A percentile compares a stretch with the other conserved stretches of the same genome.
Conservation (phyloP, 2,329 filamentous ascomycete genomes). For the Paramyrothecium sp. region DNA sequence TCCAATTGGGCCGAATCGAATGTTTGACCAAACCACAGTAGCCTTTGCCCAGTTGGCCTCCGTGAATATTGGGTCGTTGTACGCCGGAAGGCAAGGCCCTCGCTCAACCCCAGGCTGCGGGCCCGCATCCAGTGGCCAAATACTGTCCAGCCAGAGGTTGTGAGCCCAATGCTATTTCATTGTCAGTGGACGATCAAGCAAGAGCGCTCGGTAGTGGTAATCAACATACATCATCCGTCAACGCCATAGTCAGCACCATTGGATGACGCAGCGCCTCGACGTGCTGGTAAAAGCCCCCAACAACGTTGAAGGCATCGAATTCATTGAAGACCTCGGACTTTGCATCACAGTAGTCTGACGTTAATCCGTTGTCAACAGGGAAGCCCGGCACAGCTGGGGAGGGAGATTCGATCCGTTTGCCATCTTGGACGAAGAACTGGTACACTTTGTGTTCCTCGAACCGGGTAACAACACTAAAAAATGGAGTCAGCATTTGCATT, state of each 20-base stretch:
- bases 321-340: constrained; percentile 57
- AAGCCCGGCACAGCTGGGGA: constrained; percentile 30
- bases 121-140: constrained; percentile 42
- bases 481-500: not conserved
- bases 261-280: constrained; percentile 50
- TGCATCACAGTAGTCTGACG: constrained; percentile 52
- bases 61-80: not conserved
- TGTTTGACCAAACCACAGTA: constrained; percentile 46
- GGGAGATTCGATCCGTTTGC: constrained; percentile 47
- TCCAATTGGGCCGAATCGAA: constrained; percentile 46
- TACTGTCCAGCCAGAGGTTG: constrained; percentile 64
- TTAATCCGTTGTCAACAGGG: constrained; percentile 59
- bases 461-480: constrained; percentile 55
- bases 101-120: not conserved
- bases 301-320: constrained; percentile 44
- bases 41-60: constrained; percentile 17
- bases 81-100: not conserved
- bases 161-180: not conserved
- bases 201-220: not conserved
- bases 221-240: constrained; percentile 43
- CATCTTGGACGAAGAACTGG: constrained; percentile 61
- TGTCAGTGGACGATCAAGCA: not conserved
- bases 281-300: constrained; percentile 57
- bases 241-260: constrained; percentile 65
- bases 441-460: constrained; percentile 51